phyloP scores from a whole-genome alignment of 805 yeast genomes.

The Cyberlindnera petersonii region DNA sequence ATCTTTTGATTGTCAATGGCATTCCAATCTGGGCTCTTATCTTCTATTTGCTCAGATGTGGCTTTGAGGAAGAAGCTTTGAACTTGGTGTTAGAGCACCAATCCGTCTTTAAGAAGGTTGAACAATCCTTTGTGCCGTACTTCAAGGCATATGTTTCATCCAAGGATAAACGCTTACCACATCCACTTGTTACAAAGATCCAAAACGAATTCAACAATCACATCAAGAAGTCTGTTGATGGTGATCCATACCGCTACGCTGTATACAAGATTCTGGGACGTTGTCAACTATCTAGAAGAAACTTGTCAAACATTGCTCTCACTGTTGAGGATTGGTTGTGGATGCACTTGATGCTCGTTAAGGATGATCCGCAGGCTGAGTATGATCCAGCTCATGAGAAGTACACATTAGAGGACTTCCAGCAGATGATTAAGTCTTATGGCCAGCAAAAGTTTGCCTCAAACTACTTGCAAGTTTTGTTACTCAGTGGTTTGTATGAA shows the following conservation, averaged over 20 bases:
- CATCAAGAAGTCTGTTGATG: slow-evolving; percentile 60
- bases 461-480: slow-evolving; percentile 68
- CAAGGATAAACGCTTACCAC: slow-evolving; percentile 51
- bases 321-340: slow-evolving; percentile 96
- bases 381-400: slow-evolving; percentile 59
- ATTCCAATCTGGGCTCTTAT: slow-evolving; percentile 93
- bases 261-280: slow-evolving; percentile 91
- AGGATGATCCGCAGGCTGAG: slow-evolving; percentile 46
- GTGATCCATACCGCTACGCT: slow-evolving; percentile 88
- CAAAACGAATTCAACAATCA: slow-evolving; percentile 81
- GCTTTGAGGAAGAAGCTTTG: slow-evolving; percentile 74
- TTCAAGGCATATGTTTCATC: slow-evolving; percentile 65
- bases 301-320: slow-evolving; percentile 61
- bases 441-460: slow-evolving; percentile 71
- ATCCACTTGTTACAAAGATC: slow-evolving; percentile 64
- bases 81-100: slow-evolving; percentile 60
- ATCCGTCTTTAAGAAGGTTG: slow-evolving; percentile 77
- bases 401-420: slow-evolving; percentile 72
- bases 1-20: slow-evolving; percentile 67
- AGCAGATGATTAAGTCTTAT: slow-evolving; percentile 60
- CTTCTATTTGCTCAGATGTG: slow-evolving; percentile 81
- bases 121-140: slow-evolving; percentile 77
- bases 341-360: slow-evolving; percentile 79
- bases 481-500: slow-evolving; percentile 78
- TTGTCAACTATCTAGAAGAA: slow-evolving; percentile 63